These are phyloP conservation scores for Heimioporus sp. DNA, from an alignment of 768 basidiomycete species.

Conservation along the genomic window DNA sequence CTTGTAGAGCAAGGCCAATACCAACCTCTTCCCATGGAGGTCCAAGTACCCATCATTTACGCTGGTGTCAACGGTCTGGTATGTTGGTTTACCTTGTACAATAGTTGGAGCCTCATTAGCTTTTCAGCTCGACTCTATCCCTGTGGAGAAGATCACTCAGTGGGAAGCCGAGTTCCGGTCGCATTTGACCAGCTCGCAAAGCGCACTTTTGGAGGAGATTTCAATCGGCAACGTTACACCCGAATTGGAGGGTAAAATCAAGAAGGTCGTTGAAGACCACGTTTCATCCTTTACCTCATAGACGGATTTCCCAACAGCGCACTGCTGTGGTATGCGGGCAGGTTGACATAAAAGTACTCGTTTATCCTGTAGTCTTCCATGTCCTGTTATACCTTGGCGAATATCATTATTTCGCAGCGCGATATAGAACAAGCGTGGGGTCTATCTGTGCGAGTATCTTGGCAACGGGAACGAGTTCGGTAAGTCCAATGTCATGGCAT, in stretches of 20 bases:
- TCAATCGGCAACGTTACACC: constrained; percentile 78
- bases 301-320: constrained; percentile 17
- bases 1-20: constrained; percentile 94
- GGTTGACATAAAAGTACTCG: constrained; percentile 19
- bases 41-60: constrained; percentile 98
- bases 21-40: constrained; percentile 89
- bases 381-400: constrained; percentile 25
- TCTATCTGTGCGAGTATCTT: too few species aligned
- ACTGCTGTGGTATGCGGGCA: constrained; percentile 13
- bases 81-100: constrained; percentile 29
- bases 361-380: constrained; percentile 17
- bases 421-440: neutral
- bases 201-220: constrained; percentile 80
- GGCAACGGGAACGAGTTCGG: too few species aligned
- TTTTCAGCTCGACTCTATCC: constrained; percentile 83
- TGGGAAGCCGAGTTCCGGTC: constrained; percentile 94
- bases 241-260: constrained; percentile 91
- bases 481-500: too few species aligned
- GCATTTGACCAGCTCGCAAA: constrained; percentile 76
- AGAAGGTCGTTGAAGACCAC: constrained; percentile 91
- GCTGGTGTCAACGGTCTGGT: constrained; percentile 99
- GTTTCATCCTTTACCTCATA: constrained; percentile 76
- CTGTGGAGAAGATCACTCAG: constrained; percentile 89
- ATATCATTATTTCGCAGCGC: constrained; percentile 29
- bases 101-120: neutral